Evolutionary conservation across 169 alveolate species (phyloP), one percentile per base, ranked within the genome.

Genomic region (Cyclospora cayetanensis): DNA sequence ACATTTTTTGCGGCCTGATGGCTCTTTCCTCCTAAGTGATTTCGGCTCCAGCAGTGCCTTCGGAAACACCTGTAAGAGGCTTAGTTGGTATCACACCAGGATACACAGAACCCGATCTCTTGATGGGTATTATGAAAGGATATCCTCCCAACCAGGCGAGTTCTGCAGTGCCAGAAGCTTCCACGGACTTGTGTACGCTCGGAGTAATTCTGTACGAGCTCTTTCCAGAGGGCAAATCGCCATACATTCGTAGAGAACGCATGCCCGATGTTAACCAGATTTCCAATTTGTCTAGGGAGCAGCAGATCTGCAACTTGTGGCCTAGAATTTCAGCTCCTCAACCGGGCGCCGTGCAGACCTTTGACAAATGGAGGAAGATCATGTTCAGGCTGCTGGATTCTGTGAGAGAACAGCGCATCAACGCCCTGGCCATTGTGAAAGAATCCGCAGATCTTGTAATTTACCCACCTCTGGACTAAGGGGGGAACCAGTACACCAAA

Each of bases 101-200:
- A n/a, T n/a, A n/a, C n/a, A n/a, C n/a, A n/a, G n/a, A n/a, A n/a
- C n/a, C n/a, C n/a, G n/a, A n/a, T n/a, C n/a, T n/a, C n/a, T n/a
- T n/a, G n/a, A n/a, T n/a, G n/a, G n/a, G n/a, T n/a, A n/a, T n/a
- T n/a, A n/a, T n/a, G n/a, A n/a, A n/a, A n/a, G n/a, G n/a, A n/a
- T n/a, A n/a, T n/a, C n/a, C n/a, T n/a, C n/a, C n/a, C n/a, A n/a
- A n/a, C n/a, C n/a, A n/a, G n/a, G n/a, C n/a, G n/a, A n/a, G n/a
- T n/a, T n/a, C n/a, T n/a, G 50, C 0, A 4, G 29, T 76, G 42
- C 65, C 86, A 4, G 46, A 76, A n/a, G 68, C 68, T 4, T 42
- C 42, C 68, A 76, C 66, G 46, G 86, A 76, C 86, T 25, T 76
- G 86, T 76, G 86, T 60, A 42, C 86, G 20, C 65, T 76, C 18